Percentiles rank a stretch among this genome's conserved stretches.
Conservation (phyloP, 1,284 basidiomycete species). For the Pterula multifida region DNA sequence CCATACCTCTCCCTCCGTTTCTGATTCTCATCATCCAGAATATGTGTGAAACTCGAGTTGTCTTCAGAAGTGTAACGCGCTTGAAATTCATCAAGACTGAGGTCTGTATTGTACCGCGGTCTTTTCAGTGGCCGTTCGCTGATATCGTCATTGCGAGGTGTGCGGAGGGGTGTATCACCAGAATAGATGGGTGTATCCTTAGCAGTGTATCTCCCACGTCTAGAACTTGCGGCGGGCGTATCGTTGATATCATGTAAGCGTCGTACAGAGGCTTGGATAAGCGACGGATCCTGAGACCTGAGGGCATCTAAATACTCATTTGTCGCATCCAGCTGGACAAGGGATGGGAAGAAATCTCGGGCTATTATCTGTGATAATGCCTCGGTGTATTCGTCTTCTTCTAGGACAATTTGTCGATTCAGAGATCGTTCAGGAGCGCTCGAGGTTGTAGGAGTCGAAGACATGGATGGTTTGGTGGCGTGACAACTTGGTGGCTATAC, state of each 20-base stretch:
- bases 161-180: slow-evolving; percentile 54
- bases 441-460: slow-evolving; percentile 4
- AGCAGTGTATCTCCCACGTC: slow-evolving; percentile 32
- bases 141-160: slow-evolving; percentile 7
- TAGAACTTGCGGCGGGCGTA: slow-evolving; percentile 33
- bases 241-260: slow-evolving; percentile 51
- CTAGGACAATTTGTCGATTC: slow-evolving; percentile 63
- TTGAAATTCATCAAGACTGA: slow-evolving; percentile 80
- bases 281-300: slow-evolving; percentile 55
- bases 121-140: slow-evolving; percentile 34
- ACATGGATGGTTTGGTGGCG: background rate
- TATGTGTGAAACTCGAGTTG: slow-evolving; percentile 87
- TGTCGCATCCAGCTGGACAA: slow-evolving; percentile 78
- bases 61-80: slow-evolving; percentile 89
- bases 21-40: slow-evolving; percentile 80
- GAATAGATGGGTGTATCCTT: slow-evolving; percentile 54
- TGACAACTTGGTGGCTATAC: background rate
- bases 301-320: slow-evolving; percentile 78
- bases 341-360: slow-evolving; percentile 93
- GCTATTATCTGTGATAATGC: slow-evolving; percentile 91
- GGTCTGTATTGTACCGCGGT: slow-evolving; percentile 39
- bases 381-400: slow-evolving; percentile 91
- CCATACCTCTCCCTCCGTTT: slow-evolving; percentile 64
- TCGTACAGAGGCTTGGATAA: slow-evolving; percentile 64
- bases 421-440: slow-evolving; percentile 37